Evolutionary conservation across 345 rosid species (phyloP).

Genomic region (Populus tremula): DNA sequence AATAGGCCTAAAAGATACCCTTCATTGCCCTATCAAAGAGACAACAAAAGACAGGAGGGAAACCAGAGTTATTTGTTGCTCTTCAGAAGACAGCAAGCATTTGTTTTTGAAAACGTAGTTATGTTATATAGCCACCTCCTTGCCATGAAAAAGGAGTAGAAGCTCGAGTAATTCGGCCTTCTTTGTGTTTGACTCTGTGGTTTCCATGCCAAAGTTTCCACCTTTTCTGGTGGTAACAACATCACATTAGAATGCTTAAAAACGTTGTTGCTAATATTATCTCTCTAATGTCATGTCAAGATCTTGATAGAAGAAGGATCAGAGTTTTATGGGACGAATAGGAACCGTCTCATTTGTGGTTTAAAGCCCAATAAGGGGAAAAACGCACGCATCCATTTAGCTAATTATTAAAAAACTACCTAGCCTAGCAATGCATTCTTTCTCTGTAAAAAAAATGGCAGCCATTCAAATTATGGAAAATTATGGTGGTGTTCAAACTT

Average conservation of each 20-base stretch:
- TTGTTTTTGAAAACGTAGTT: neutral
- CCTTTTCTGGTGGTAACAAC: neutral
- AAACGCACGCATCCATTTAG: neutral
- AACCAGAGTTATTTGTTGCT: neutral
- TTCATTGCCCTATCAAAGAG: neutral
- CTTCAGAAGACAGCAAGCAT: slow-evolving; percentile 2
- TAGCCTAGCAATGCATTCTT: too few species aligned
- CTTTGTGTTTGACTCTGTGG: slow-evolving; percentile 34
- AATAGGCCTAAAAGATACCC: neutral
- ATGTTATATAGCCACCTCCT: slow-evolving; percentile 1
- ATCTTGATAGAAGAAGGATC: neutral
- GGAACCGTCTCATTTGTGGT: neutral
- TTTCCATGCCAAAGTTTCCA: slow-evolving; percentile 24
- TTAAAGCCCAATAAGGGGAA: neutral
- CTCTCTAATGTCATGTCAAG: neutral
- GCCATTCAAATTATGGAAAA: neutral
- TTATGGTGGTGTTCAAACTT: neutral
- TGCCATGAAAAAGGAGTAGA: neutral
- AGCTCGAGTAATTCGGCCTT: slow-evolving; percentile 7
- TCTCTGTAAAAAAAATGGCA: neutral
- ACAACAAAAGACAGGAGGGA: neutral
- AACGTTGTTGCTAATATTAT: neutral
- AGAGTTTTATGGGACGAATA: neutral
- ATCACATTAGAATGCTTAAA: neutral
- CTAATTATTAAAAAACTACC: too few species aligned